These are phyloP conservation scores for Daedalea quercina DNA, from an alignment of 768 basidiomycete species.

Conservation along the genomic window DNA sequence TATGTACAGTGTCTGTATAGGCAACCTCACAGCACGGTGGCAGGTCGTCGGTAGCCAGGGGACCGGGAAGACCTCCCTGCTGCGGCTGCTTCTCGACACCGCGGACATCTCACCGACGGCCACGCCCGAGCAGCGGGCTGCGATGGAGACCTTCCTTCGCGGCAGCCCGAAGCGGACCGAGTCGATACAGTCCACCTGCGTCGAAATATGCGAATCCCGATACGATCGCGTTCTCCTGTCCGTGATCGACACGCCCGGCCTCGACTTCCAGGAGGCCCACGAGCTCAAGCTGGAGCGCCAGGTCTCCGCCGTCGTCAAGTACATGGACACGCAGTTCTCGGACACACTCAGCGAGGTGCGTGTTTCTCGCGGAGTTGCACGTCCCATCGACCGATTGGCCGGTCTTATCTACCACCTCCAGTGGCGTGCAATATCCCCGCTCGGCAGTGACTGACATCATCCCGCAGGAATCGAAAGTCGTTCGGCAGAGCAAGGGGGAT, in stretches of 20 bases:
- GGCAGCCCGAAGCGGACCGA: slow-evolving; percentile 55
- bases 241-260: slow-evolving; percentile 81
- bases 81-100: slow-evolving; percentile 77
- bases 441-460: not conserved
- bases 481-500: slow-evolving; percentile 82
- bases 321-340: slow-evolving; percentile 74
- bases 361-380: slow-evolving; percentile 1
- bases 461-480: slow-evolving; percentile 77
- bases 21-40: not conserved
- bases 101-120: slow-evolving; percentile 75
- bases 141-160: slow-evolving; percentile 59
- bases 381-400: not conserved
- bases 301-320: slow-evolving; percentile 66
- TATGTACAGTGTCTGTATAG: not conserved
- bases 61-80: slow-evolving; percentile 80
- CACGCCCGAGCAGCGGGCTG: slow-evolving; percentile 64
- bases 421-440: not conserved
- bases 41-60: slow-evolving; percentile 77
- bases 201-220: slow-evolving; percentile 81
- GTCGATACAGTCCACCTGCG: slow-evolving; percentile 57
- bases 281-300: slow-evolving; percentile 78
- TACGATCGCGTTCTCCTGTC: slow-evolving; percentile 74
- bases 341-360: slow-evolving; percentile 84
- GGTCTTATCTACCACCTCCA: not conserved
- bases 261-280: slow-evolving; percentile 66